phyloP scores from a whole-genome alignment of 805 yeast species.

The Spathaspora passalidarum region DNA sequence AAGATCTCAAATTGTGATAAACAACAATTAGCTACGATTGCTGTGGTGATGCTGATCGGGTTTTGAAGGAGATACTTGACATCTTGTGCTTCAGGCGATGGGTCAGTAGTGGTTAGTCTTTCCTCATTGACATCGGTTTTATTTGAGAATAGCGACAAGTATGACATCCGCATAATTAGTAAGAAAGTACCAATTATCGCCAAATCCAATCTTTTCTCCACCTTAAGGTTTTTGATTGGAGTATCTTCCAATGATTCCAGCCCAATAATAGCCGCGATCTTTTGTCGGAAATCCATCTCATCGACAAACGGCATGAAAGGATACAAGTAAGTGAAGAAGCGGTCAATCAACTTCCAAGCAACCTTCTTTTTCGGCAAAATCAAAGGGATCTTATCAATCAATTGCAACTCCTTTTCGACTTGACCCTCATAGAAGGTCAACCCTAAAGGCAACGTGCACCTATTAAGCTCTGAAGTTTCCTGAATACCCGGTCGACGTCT shows the following conservation, averaged over 20 bases:
- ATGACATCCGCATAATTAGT: slow-evolving; percentile 39
- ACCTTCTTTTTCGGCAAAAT: slow-evolving; percentile 37
- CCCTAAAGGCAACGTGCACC: slow-evolving; percentile 24
- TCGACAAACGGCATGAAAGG: slow-evolving; percentile 50
- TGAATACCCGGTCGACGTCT: slow-evolving; percentile 10
- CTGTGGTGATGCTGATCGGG: slow-evolving; percentile 45
- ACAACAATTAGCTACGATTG: slow-evolving; percentile 52
- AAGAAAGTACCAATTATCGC: slow-evolving; percentile 39
- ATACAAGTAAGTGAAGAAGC: slow-evolving; percentile 43
- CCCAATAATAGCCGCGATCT: slow-evolving; percentile 32
- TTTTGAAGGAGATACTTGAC: slow-evolving; percentile 39
- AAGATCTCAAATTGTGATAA: slow-evolving; percentile 52
- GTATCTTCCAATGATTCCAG: slow-evolving; percentile 23
- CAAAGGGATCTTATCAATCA: slow-evolving; percentile 32
- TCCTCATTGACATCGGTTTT: slow-evolving; percentile 26
- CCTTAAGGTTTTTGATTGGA: slow-evolving; percentile 21
- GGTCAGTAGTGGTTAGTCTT: slow-evolving; percentile 20
- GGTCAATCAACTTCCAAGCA: slow-evolving; percentile 38
- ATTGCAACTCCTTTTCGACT: slow-evolving; percentile 23
- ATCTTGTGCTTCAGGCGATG: slow-evolving; percentile 20
- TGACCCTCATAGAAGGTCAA: slow-evolving; percentile 32
- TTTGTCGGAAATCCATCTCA: slow-evolving; percentile 28
- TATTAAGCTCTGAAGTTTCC: slow-evolving; percentile 12
- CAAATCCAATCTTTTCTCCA: slow-evolving; percentile 39
- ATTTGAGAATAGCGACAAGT: slow-evolving; percentile 37